Conservation (phyloP, 352 stramenopile species). For the Detonula confervacea region DNA sequence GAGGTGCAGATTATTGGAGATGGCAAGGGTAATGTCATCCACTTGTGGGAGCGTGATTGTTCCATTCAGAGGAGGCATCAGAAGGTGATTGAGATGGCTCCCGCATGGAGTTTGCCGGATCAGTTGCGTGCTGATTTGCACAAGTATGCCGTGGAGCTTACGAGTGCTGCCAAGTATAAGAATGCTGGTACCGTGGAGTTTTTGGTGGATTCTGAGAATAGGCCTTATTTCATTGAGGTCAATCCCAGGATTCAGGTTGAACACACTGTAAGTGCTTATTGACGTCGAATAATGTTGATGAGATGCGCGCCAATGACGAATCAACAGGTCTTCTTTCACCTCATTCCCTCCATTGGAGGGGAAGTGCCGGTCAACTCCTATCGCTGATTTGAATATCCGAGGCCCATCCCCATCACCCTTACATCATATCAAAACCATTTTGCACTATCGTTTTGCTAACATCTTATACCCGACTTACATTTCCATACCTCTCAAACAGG, state of each 20-base stretch:
- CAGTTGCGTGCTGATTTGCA: conserved; percentile 91
- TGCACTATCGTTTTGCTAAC: no score
- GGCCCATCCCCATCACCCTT: no score
- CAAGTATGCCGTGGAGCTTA: conserved; percentile 90
- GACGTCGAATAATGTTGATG: no score
- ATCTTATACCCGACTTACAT: no score
- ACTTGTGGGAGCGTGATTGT: conserved; percentile 96
- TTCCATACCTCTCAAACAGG: no score
- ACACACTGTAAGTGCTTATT: conserved; percentile 82
- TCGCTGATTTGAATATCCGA: no score
- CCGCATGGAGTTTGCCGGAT: conserved; percentile 87
- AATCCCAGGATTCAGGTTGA: conserved; percentile 90
- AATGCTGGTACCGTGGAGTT: conserved; percentile 99
- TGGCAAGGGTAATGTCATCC: conserved; percentile 93
- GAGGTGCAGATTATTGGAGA: conserved; percentile 98
- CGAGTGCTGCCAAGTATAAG: conserved; percentile 91
- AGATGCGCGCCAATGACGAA: no score
- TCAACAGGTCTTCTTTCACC: no score
- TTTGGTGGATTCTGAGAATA: conserved; percentile 90
- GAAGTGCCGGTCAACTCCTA: no score
- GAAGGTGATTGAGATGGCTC: conserved; percentile 93
- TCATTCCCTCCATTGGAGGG: no score
- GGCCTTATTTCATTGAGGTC: conserved; percentile 95
- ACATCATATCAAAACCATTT: no score
- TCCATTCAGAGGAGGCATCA: conserved; percentile 95